A percentile compares a stretch with the other conserved stretches of the same genome.
Evolutionary conservation across 257 asterid genomes (phyloP).

Genomic region (Nicotiana attenuata): DNA sequence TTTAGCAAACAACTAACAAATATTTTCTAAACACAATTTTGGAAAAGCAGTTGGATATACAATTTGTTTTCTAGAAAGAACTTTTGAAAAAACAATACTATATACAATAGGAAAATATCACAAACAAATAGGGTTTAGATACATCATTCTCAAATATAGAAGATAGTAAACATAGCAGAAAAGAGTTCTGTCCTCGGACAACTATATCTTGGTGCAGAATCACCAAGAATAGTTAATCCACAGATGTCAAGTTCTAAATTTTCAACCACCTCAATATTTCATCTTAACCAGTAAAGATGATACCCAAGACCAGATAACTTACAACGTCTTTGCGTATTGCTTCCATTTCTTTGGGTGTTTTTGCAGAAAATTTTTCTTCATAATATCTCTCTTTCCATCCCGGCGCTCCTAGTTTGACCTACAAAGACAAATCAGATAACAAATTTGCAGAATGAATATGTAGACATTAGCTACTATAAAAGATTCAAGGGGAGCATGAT

Average conservation of each 20-base stretch:
- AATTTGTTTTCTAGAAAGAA: neutral
- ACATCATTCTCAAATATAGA: neutral
- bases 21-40: neutral
- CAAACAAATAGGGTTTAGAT: neutral
- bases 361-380: slow-evolving; percentile 38
- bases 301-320: neutral
- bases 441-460: neutral
- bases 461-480: neutral
- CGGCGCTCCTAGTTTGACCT: slow-evolving; percentile 42
- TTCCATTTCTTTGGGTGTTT: slow-evolving; percentile 32
- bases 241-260: neutral
- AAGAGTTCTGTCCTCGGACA: neutral
- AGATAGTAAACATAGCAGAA: neutral
- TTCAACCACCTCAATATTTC: neutral
- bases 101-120: neutral
- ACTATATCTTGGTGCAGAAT: slow-evolving; percentile 4
- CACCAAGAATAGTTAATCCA: neutral
- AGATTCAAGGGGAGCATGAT: neutral
- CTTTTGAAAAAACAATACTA: neutral
- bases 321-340: slow-evolving; percentile 37
- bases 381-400: slow-evolving; percentile 56
- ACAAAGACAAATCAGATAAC: neutral
- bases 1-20: neutral
- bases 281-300: neutral
- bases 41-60: neutral